Percentiles rank a stretch among this genome's conserved stretches.
phyloP scores from a whole-genome alignment of 768 basidiomycete genomes.

The Favolaschia claudopus region DNA sequence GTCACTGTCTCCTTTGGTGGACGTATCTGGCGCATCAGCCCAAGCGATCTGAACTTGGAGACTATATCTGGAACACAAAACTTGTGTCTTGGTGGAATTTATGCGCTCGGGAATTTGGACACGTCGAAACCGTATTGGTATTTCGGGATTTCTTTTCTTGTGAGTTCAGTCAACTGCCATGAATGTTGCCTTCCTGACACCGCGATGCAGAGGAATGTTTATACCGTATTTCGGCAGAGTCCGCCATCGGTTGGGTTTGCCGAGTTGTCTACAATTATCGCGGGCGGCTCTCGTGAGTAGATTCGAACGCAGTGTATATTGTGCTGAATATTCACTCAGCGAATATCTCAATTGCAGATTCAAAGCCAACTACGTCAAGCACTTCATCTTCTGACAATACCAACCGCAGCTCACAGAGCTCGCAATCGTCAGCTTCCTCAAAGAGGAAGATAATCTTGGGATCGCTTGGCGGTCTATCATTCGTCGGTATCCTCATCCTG shows the following conservation, averaged over 20 bases:
- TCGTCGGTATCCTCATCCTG: too few relatives aligned
- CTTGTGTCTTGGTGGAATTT: not conserved
- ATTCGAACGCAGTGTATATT: not conserved
- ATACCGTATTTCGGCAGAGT: not conserved
- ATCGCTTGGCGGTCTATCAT: too few relatives aligned
- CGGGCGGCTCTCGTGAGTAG: not conserved
- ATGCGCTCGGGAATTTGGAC: not conserved
- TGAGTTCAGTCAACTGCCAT: not conserved
- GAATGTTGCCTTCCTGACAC: too few relatives aligned
- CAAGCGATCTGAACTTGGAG: not conserved
- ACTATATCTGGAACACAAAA: not conserved
- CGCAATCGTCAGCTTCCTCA: too few relatives aligned
- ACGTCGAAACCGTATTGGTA: not conserved
- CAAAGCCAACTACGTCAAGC: too few relatives aligned
- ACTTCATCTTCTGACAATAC: too few relatives aligned
- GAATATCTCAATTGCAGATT: too few relatives aligned
- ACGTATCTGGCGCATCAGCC: not conserved
- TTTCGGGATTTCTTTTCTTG: not conserved
- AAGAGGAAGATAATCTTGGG: too few relatives aligned
- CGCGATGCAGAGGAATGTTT: not conserved
- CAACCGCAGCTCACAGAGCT: too few relatives aligned
- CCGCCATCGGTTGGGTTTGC: not conserved
- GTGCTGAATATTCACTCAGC: not conserved
- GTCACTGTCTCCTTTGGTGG: slow-evolving; percentile 2
- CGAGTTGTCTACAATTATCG: not conserved